Percentiles rank a stretch among this genome's conserved stretches.
Evolutionary conservation across 192 early-diverging fungal genomes (phyloP).

Genomic region (Podochytrium sp.): DNA sequence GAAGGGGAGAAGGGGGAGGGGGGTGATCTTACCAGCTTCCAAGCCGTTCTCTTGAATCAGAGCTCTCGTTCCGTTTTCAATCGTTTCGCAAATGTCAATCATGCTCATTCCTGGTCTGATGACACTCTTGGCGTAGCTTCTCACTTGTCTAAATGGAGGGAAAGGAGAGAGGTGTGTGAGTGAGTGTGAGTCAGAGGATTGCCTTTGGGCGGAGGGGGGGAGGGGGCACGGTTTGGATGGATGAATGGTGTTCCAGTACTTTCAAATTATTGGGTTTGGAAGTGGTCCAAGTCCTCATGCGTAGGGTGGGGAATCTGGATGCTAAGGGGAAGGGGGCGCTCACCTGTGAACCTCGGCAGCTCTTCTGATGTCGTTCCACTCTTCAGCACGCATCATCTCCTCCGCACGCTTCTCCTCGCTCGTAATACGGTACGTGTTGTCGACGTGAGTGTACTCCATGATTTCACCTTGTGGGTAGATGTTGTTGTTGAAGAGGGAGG

Average conservation of each 20-base stretch:
- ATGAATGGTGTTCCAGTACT: too few relatives aligned
- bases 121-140: conserved; percentile 73
- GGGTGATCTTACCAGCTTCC: conserved; percentile 66
- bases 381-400: conserved; percentile 73
- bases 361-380: conserved; percentile 80
- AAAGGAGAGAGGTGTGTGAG: too few relatives aligned
- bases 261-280: too few relatives aligned
- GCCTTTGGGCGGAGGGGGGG: too few relatives aligned
- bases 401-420: conserved; percentile 89
- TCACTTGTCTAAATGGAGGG: conserved; percentile 57
- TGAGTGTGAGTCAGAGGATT: too few relatives aligned
- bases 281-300: too few relatives aligned
- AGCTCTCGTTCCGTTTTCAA: conserved; percentile 92
- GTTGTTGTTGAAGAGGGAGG: conserved; percentile 77
- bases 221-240: too few relatives aligned
- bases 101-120: conserved; percentile 96
- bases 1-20: too few relatives aligned
- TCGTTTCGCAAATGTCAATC: conserved; percentile 89
- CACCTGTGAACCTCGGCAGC: conserved; percentile 93
- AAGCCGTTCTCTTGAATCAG: conserved; percentile 87
- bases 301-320: neutral
- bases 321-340: conserved; percentile 33
- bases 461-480: conserved; percentile 84
- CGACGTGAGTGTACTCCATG: conserved; percentile 78
- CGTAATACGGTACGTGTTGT: conserved; percentile 86